Percentiles rank a stretch among this genome's conserved stretches.
phyloP scores from a whole-genome alignment of 83 land plant genomes.

The Thuja plicata region DNA sequence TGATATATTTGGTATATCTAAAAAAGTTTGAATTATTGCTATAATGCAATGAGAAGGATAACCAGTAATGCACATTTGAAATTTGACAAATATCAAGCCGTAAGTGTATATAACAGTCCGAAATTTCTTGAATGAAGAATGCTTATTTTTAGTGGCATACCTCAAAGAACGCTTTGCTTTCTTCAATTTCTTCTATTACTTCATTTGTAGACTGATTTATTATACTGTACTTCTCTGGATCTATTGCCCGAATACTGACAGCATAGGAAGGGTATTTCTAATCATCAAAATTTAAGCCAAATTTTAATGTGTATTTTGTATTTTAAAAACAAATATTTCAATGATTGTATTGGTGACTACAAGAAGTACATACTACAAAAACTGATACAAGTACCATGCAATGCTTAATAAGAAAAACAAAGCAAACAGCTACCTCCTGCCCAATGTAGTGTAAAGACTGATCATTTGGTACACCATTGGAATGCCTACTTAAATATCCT shows the following conservation, averaged over 20 bases:
- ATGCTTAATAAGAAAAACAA: background rate
- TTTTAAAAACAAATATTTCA: background rate
- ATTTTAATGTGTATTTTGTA: background rate
- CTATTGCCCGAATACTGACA: slow-evolving; percentile 82
- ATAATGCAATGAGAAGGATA: background rate
- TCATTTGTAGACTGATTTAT: slow-evolving; percentile 61
- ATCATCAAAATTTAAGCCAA: background rate
- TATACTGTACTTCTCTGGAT: slow-evolving; percentile 76
- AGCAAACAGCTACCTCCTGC: slow-evolving; percentile 56
- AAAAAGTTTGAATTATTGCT: background rate
- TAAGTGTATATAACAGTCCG: background rate
- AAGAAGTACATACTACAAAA: slow-evolving; percentile 12
- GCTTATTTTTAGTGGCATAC: slow-evolving; percentile 27
- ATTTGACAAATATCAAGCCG: background rate
- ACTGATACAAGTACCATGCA: background rate
- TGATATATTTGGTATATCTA: background rate
- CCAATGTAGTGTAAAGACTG: slow-evolving; percentile 85
- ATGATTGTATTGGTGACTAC: background rate
- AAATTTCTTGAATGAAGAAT: background rate
- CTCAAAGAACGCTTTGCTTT: slow-evolving; percentile 97
- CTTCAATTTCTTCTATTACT: slow-evolving; percentile 95
- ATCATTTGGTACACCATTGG: slow-evolving; percentile 35
- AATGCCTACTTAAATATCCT: slow-evolving; percentile 58
- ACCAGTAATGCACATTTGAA: background rate
- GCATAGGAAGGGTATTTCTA: slow-evolving; percentile 78